Evolutionary conservation across 1,139 yeast species (phyloP).

Genomic region (Candida tunisiensis): DNA sequence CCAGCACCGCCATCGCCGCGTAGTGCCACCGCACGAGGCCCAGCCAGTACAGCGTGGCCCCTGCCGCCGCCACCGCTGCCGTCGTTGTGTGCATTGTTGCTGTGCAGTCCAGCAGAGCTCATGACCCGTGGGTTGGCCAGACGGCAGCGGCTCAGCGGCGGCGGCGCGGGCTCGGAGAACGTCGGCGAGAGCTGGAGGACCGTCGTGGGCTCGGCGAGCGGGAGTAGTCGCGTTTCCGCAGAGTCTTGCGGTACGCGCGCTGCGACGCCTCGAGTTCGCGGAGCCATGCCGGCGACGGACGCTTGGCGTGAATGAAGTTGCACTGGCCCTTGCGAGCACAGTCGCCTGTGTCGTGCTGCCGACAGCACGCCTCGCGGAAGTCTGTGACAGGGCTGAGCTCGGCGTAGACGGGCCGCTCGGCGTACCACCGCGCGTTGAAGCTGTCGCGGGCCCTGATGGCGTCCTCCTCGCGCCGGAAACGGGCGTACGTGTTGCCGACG

Average conservation of each 20-base stretch:
- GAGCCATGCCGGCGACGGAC: conserved; percentile 32
- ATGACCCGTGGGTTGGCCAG: not conserved
- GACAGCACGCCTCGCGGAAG: conserved; percentile 60
- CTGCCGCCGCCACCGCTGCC: too few species aligned
- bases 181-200: not conserved
- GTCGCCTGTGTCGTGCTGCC: conserved; percentile 41
- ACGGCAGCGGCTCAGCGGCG: not conserved
- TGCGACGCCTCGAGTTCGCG: conserved; percentile 24
- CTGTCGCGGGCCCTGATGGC: conserved; percentile 45
- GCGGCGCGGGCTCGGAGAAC: not conserved
- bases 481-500: conserved; percentile 71
- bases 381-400: conserved; percentile 65
- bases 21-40: too few species aligned
- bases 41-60: too few species aligned
- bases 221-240: conserved; percentile 1
- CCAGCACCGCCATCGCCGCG: too few species aligned
- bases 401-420: conserved; percentile 62
- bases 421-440: conserved; percentile 72
- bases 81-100: too few species aligned
- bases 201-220: not conserved
- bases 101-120: not conserved
- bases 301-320: conserved; percentile 69
- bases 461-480: conserved; percentile 34
- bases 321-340: conserved; percentile 74
- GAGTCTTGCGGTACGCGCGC: conserved; percentile 11